phyloP scores from a whole-genome alignment of 306 rosid species.

The Luffa acutangula region DNA sequence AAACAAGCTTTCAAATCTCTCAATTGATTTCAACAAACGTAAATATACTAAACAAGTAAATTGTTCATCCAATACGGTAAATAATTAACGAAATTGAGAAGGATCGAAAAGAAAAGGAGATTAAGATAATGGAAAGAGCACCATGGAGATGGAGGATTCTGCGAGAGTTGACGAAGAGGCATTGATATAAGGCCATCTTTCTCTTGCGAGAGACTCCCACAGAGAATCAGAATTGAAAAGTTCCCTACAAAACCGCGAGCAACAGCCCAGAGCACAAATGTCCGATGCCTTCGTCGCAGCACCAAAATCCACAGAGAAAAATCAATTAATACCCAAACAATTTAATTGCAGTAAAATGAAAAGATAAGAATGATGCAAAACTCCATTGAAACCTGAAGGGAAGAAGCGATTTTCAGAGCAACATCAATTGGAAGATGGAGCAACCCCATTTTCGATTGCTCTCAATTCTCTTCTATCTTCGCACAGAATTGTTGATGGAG shows the following conservation, averaged over 20 bases:
- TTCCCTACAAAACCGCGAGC: constrained; percentile 56
- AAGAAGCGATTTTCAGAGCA: constrained; percentile 50
- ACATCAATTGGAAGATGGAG: constrained; percentile 45
- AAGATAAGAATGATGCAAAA: background rate
- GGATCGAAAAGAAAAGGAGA: background rate
- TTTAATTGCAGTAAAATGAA: background rate
- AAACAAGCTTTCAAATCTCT: background rate
- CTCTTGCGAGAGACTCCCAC: constrained; percentile 47
- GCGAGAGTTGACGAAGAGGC: constrained; percentile 21
- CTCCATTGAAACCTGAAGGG: constrained; percentile 35
- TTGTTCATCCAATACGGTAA: background rate
- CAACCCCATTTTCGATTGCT: constrained; percentile 11
- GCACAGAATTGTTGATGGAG: background rate
- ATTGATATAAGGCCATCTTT: constrained; percentile 49
- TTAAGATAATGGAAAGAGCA: background rate
- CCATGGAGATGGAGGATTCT: constrained; percentile 28
- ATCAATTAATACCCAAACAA: background rate
- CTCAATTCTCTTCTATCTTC: background rate
- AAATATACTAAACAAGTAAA: background rate
- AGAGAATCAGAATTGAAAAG: constrained; percentile 40
- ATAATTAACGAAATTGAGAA: background rate
- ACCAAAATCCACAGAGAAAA: background rate
- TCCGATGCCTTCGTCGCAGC: constrained; percentile 41
- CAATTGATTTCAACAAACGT: background rate
- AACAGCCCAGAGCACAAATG: constrained; percentile 63